These are phyloP conservation scores for Sporothrix variecibatus DNA, from an alignment of 2,329 filamentous ascomycete genomes.

Conservation along the genomic window DNA sequence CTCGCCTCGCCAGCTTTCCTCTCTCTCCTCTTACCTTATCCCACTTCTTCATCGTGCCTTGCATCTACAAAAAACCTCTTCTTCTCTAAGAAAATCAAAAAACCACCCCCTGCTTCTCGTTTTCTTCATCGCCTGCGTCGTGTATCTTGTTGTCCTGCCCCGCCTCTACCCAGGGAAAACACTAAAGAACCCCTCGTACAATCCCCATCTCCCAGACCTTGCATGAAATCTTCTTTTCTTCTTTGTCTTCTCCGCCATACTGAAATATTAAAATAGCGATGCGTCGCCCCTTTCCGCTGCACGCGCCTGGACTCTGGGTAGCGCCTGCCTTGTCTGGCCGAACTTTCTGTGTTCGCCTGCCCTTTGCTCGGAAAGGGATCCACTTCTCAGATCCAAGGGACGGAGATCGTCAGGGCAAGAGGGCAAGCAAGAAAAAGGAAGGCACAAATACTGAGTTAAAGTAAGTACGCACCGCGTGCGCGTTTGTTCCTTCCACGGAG, in stretches of 20 bases:
- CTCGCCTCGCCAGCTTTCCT: background rate
- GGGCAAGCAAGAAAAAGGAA: no score
- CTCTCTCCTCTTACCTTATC: background rate
- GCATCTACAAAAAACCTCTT: background rate
- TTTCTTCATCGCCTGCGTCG: constrained; percentile 3
- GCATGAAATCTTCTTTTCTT: background rate
- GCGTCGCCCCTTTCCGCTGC: background rate
- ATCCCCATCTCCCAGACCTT: constrained; percentile 9
- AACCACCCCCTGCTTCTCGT: background rate
- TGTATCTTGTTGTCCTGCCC: background rate
- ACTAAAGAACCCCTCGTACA: constrained; percentile 6
- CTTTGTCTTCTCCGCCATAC: background rate
- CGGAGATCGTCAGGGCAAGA: constrained; percentile 21
- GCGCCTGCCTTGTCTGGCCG: background rate
- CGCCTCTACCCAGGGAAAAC: background rate
- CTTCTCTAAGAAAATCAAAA: background rate
- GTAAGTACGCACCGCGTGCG: background rate
- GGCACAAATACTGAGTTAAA: background rate
- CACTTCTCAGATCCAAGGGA: constrained; percentile 22
- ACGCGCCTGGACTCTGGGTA: background rate
- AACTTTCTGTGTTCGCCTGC: background rate
- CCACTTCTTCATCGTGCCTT: constrained; percentile 5
- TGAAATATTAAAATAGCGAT: constrained; percentile 10
- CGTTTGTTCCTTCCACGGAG: background rate
- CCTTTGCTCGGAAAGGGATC: background rate